Conservation (phyloP, 1,284 basidiomycete species). For the Xerocomus cyaneibrunnescens region DNA sequence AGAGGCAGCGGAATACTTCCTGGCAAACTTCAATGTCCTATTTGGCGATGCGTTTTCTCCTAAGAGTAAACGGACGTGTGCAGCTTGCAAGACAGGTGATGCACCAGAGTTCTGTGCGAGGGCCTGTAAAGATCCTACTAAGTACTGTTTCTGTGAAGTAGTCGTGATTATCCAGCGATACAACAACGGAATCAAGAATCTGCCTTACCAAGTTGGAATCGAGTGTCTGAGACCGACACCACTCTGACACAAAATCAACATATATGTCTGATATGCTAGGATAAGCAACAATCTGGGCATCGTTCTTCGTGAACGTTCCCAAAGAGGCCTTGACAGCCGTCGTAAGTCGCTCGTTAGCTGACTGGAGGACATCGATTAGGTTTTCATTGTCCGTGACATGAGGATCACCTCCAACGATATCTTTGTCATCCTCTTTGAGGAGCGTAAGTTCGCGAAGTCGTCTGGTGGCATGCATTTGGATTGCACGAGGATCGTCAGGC, state of each 20-base stretch:
- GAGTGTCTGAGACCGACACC: conserved; percentile 48
- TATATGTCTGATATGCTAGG: conserved; percentile 50
- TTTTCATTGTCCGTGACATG: conserved; percentile 37
- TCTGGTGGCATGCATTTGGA: conserved; percentile 53
- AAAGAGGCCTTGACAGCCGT: conserved; percentile 29
- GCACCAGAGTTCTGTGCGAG: conserved; percentile 39
- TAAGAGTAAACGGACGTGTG: conserved; percentile 49
- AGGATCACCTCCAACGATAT: conserved; percentile 6
- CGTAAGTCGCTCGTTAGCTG: conserved; percentile 58
- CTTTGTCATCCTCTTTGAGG: conserved; percentile 9
- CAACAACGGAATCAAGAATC: neutral
- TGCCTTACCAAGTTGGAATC: conserved; percentile 55
- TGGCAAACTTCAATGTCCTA: conserved; percentile 43
- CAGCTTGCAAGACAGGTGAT: conserved; percentile 43
- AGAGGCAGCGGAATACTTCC: conserved; percentile 43
- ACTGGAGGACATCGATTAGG: conserved; percentile 55
- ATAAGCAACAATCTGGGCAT: conserved; percentile 10
- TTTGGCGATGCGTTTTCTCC: conserved; percentile 32
- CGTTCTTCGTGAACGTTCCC: conserved; percentile 1
- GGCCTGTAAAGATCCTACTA: conserved; percentile 50
- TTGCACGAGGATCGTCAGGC: conserved; percentile 49
- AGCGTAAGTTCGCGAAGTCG: conserved; percentile 31
- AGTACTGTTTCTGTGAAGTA: conserved; percentile 47
- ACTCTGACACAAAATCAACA: conserved; percentile 54
- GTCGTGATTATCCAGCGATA: conserved; percentile 1